These are phyloP conservation scores for Aspergillus wentii DNA, from an alignment of 495 filamentous ascomycete species.

Conservation along the genomic window DNA sequence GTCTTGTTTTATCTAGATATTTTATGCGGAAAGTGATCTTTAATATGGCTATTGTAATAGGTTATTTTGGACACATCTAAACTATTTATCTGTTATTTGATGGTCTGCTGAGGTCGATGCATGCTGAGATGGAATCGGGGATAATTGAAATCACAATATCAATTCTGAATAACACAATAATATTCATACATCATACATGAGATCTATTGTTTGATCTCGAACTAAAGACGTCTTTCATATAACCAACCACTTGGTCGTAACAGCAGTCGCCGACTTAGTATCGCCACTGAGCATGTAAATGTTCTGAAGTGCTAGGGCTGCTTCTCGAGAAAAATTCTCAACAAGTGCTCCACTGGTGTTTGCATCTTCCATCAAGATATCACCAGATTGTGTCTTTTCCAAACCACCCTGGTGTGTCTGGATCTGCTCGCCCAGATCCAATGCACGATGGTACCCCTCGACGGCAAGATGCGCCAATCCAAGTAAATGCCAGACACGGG, in stretches of 20 bases:
- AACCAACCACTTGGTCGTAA: conserved; percentile 59
- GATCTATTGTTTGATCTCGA: no score
- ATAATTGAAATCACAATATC: no score
- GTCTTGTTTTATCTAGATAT: no score
- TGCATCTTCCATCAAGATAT: conserved; percentile 25
- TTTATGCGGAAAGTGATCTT: no score
- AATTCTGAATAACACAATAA: no score
- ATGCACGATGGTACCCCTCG: conserved; percentile 63
- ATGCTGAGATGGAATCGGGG: no score
- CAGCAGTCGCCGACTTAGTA: conserved; percentile 42
- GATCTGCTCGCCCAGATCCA: conserved; percentile 41
- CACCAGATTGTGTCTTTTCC: conserved; percentile 7
- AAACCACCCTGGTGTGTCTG: conserved; percentile 14
- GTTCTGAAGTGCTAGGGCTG: conserved; percentile 69
- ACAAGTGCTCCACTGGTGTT: conserved; percentile 17
- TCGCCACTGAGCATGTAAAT: conserved; percentile 64
- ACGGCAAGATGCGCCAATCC: conserved; percentile 75
- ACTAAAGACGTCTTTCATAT: no score
- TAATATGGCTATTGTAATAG: no score
- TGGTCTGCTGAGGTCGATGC: no score
- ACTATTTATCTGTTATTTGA: no score
- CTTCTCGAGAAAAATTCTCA: conserved; percentile 67
- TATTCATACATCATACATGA: no score
- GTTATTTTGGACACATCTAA: no score
- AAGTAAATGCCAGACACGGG: conserved; percentile 72